Percentiles rank a stretch among this genome's conserved stretches.
Evolutionary conservation across 164 flowering plant species (phyloP).

Genomic region (Aristolochia contorta): DNA sequence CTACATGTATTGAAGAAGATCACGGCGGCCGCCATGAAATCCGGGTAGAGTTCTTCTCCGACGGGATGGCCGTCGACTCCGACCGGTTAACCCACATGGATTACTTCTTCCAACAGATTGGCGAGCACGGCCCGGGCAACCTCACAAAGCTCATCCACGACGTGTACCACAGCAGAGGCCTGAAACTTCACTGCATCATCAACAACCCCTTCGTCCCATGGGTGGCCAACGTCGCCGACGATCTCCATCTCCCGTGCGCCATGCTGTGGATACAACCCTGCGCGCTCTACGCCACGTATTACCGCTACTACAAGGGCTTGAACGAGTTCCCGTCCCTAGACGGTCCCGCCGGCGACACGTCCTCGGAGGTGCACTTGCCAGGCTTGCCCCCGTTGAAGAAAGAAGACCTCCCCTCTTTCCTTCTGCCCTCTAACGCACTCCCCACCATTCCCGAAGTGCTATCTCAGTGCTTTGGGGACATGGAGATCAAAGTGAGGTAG

Average conservation of each 20-base stretch:
- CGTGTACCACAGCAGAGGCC: slow-evolving; percentile 9
- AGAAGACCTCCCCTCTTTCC: slow-evolving; percentile 30
- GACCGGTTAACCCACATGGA: not conserved
- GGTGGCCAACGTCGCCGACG: slow-evolving; percentile 34
- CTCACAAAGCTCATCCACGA: slow-evolving; percentile 15
- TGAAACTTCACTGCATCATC: slow-evolving; percentile 25
- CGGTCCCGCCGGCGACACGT: not conserved
- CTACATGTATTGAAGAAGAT: slow-evolving; percentile 2
- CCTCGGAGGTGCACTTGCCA: slow-evolving; percentile 16
- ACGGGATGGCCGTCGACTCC: slow-evolving; percentile 40
- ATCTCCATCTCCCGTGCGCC: slow-evolving; percentile 19
- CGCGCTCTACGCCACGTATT: slow-evolving; percentile 23
- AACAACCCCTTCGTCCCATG: slow-evolving; percentile 35
- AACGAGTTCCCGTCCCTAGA: slow-evolving; percentile 9
- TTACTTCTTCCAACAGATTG: slow-evolving; percentile 15
- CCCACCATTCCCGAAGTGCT: not conserved
- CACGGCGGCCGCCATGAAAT: slow-evolving; percentile 14
- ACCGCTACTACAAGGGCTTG: slow-evolving; percentile 26
- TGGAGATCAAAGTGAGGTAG: too few species aligned
- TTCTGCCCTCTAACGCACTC: slow-evolving; percentile 9
- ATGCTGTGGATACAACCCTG: slow-evolving; percentile 40
- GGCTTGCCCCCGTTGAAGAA: slow-evolving; percentile 17
- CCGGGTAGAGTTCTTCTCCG: slow-evolving; percentile 27
- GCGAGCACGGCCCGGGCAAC: slow-evolving; percentile 17
- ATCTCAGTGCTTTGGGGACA: slow-evolving; percentile 12